Conservation (phyloP, 306 rosid genomes). For the Mucuna pruriens region DNA sequence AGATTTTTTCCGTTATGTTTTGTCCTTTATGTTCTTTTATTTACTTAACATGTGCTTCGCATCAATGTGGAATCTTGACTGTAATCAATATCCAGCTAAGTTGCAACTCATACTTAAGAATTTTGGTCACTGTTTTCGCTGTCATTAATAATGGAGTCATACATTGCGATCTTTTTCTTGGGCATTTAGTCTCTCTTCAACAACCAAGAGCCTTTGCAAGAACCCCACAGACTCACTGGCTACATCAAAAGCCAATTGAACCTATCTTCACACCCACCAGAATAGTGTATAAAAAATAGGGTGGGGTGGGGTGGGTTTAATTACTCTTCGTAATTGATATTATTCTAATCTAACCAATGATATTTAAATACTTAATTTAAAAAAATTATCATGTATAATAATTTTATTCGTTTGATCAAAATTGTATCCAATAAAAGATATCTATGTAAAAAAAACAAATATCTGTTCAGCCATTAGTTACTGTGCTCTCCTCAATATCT, state of each 20-base stretch:
- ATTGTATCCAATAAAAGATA: no score
- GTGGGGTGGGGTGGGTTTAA: no score
- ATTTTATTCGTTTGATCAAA: no score
- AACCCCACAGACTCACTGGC: constrained; percentile 7
- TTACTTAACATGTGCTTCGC: constrained; percentile 28
- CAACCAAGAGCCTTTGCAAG: neutral
- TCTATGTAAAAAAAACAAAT: no score
- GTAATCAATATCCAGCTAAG: constrained; percentile 42
- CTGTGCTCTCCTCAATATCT: neutral
- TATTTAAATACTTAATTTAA: no score
- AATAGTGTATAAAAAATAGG: neutral
- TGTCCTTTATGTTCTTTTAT: neutral
- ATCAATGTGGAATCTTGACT: constrained; percentile 36
- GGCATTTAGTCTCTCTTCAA: constrained; percentile 38
- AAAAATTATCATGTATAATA: no score
- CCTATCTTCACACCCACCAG: neutral
- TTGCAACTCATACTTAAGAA: constrained; percentile 34
- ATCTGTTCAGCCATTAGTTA: neutral
- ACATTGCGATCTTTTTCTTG: neutral
- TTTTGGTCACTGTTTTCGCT: constrained; percentile 11
- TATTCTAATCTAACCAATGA: no score
- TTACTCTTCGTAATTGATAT: no score
- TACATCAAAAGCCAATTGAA: neutral
- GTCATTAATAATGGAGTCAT: constrained; percentile 37
- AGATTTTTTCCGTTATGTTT: neutral